Evolutionary conservation across 352 stramenopile genomes (phyloP).

Genomic region (Saprolegnia diclina): DNA sequence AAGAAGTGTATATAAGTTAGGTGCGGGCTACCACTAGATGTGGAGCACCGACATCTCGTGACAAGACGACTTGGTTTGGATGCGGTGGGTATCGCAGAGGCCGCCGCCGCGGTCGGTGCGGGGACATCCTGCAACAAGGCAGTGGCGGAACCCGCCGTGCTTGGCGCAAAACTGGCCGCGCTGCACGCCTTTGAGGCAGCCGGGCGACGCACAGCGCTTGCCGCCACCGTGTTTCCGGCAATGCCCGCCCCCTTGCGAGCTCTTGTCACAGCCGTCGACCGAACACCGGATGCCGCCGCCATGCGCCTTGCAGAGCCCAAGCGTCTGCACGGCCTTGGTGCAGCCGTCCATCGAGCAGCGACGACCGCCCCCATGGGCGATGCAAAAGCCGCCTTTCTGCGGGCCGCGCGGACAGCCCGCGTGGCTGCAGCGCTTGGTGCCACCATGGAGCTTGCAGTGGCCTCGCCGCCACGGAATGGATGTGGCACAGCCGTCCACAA

Average conservation of each 20-base stretch:
- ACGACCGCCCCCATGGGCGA: constrained; percentile 69
- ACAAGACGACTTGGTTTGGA: no score
- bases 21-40: no score
- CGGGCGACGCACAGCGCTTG: constrained; percentile 53
- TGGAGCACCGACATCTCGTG: no score
- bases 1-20: no score
- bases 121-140: background rate
- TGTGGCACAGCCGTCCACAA: background rate
- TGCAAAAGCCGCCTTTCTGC: constrained; percentile 79
- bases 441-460: constrained; percentile 73
- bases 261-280: constrained; percentile 73
- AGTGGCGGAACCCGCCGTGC: background rate
- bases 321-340: constrained; percentile 59
- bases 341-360: constrained; percentile 64
- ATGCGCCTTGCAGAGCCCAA: constrained; percentile 74
- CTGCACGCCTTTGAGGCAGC: constrained; percentile 77
- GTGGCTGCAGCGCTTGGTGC: constrained; percentile 65
- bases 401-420: constrained; percentile 67
- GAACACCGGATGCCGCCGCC: constrained; percentile 81
- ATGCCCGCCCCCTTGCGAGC: constrained; percentile 71
- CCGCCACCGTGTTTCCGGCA: constrained; percentile 82
- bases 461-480: constrained; percentile 1
- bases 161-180: constrained; percentile 40
- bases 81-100: constrained; percentile 13
- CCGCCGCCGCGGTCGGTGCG: background rate